These are phyloP conservation scores for Spizellomyces sp. DNA, from an alignment of 192 early-diverging fungal genomes.

Conservation along the genomic window DNA sequence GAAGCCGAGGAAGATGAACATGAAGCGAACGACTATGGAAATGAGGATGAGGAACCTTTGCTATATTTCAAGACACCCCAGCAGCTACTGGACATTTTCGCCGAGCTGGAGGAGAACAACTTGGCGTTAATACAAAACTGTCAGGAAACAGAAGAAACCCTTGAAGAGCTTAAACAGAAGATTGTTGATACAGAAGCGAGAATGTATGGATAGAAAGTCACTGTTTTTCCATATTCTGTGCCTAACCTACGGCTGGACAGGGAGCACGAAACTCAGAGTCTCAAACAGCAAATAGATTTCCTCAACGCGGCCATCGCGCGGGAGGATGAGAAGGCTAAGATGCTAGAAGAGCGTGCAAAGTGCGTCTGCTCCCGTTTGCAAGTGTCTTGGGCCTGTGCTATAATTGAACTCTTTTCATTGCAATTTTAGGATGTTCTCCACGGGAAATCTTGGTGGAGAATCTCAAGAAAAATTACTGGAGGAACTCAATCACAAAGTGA, in stretches of 20 bases:
- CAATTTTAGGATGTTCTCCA: constrained; percentile 43
- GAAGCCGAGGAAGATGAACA: constrained; percentile 5
- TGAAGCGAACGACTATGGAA: constrained; percentile 3
- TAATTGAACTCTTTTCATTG: not conserved
- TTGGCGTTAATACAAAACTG: constrained; percentile 62
- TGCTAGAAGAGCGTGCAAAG: constrained; percentile 59
- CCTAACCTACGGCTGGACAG: constrained; percentile 14
- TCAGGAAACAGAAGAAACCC: constrained; percentile 64
- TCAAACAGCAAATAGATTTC: constrained; percentile 61
- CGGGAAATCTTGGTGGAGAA: constrained; percentile 47
- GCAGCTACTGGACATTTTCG: constrained; percentile 59
- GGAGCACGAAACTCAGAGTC: constrained; percentile 54
- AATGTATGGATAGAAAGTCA: constrained; percentile 40
- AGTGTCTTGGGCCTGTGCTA: not conserved
- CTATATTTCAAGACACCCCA: constrained; percentile 57
- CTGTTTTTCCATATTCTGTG: not conserved
- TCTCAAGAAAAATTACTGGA: constrained; percentile 60
- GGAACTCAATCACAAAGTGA: constrained; percentile 60
- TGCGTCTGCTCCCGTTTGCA: not conserved
- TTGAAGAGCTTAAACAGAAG: constrained; percentile 56
- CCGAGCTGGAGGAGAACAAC: constrained; percentile 66
- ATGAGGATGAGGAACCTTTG: constrained; percentile 37
- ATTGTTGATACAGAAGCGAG: constrained; percentile 54
- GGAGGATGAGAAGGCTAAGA: constrained; percentile 60
- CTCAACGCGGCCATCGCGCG: constrained; percentile 54